Conservation (phyloP, 2,329 filamentous ascomycete genomes). For the Clonostachys byssicola region DNA sequence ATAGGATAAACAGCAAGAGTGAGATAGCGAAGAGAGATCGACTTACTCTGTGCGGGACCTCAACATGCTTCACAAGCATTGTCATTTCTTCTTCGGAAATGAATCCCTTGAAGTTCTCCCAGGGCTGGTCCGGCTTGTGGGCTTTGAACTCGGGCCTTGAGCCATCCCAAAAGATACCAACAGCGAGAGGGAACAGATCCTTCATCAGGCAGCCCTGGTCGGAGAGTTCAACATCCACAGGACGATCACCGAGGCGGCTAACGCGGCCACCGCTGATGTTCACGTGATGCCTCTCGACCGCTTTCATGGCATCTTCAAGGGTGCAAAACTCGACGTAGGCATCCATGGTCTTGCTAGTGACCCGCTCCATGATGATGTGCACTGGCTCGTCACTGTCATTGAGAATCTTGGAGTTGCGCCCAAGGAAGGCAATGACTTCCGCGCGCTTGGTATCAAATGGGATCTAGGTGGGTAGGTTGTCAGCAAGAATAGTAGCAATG, state of each 20-base stretch:
- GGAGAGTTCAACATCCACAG: conserved; percentile 52
- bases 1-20: not conserved
- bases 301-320: conserved; percentile 46
- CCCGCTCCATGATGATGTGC: conserved; percentile 63
- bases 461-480: conserved; percentile 32
- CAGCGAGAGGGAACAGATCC: conserved; percentile 56
- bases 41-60: conserved; percentile 58
- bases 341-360: conserved; percentile 58
- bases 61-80: conserved; percentile 60
- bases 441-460: conserved; percentile 48
- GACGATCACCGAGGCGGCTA: conserved; percentile 50
- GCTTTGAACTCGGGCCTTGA: conserved; percentile 32
- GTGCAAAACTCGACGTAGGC: conserved; percentile 54
- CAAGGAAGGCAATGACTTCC: conserved; percentile 55
- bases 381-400: conserved; percentile 51
- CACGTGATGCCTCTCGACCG: conserved; percentile 42
- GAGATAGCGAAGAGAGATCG: not conserved
- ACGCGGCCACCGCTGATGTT: conserved; percentile 31
- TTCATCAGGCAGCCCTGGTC: conserved; percentile 54
- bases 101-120: conserved; percentile 56
- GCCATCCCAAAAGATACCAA: conserved; percentile 51
- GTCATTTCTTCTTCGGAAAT: conserved; percentile 58
- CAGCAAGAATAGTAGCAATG: too few species aligned
- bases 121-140: conserved; percentile 28
- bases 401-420: conserved; percentile 50